phyloP scores from a whole-genome alignment of 2,329 filamentous ascomycete species.

The Dendrostoma leiphaemia region DNA sequence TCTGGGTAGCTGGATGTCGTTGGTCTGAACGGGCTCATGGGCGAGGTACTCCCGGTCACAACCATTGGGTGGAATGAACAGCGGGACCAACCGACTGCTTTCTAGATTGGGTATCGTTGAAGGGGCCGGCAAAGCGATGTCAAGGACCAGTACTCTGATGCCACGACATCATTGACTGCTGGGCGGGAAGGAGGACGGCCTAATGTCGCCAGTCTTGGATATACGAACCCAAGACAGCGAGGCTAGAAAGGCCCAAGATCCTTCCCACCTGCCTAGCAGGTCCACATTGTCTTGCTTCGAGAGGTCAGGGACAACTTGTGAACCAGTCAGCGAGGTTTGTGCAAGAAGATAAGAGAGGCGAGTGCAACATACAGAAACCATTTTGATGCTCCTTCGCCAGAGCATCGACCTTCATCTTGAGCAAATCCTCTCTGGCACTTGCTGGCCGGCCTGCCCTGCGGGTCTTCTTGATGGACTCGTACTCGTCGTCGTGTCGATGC shows the following conservation, averaged over 20 bases:
- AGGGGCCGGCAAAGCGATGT: neutral
- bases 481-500: slow-evolving; percentile 69
- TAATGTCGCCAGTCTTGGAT: slow-evolving; percentile 60
- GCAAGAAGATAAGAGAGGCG: neutral
- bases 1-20: neutral
- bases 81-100: neutral
- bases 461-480: slow-evolving; percentile 61
- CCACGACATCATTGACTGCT: slow-evolving; percentile 37
- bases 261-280: slow-evolving; percentile 73
- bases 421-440: slow-evolving; percentile 71
- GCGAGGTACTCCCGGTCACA: neutral
- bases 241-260: slow-evolving; percentile 77
- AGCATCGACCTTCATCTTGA: slow-evolving; percentile 67
- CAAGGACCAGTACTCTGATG: slow-evolving; percentile 21
- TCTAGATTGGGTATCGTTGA: neutral
- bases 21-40: neutral
- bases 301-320: slow-evolving; percentile 70
- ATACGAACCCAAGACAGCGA: slow-evolving; percentile 77
- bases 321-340: slow-evolving; percentile 21
- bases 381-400: slow-evolving; percentile 79
- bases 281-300: slow-evolving; percentile 62
- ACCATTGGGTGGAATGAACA: neutral
- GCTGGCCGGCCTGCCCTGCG: slow-evolving; percentile 78
- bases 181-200: slow-evolving; percentile 77
- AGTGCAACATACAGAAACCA: slow-evolving; percentile 68